Percentiles rank a stretch among this genome's conserved stretches.
These are phyloP conservation scores for Glycine tomentella DNA, from an alignment of 306 rosid genomes.

Conservation along the genomic window DNA sequence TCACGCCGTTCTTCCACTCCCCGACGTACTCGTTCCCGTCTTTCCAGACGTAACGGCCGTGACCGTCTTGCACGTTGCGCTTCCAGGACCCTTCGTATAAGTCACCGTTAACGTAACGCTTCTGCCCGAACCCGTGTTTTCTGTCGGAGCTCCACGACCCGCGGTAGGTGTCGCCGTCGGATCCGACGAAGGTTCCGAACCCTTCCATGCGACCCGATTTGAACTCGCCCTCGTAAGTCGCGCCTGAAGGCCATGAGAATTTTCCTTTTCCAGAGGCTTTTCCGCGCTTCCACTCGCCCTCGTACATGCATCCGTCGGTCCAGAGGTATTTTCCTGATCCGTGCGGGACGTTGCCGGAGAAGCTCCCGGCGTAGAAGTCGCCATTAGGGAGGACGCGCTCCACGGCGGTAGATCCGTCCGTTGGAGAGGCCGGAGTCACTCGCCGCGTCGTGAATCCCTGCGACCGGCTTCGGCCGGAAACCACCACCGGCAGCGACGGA, in stretches of 20 bases:
- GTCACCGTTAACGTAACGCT: slow-evolving; percentile 90
- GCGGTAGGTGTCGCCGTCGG: slow-evolving; percentile 78
- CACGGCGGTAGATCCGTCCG: slow-evolving; percentile 39
- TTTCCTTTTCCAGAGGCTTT: slow-evolving; percentile 80
- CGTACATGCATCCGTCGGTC: slow-evolving; percentile 93
- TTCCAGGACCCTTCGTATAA: slow-evolving; percentile 89
- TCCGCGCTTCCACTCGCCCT: slow-evolving; percentile 86
- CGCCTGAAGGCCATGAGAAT: slow-evolving; percentile 95
- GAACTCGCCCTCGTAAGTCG: slow-evolving; percentile 90
- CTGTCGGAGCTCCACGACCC: slow-evolving; percentile 90
- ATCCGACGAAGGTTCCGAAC: slow-evolving; percentile 70
- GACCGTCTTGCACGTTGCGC: slow-evolving; percentile 86
- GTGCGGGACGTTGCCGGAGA: slow-evolving; percentile 77
- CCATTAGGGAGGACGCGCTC: slow-evolving; percentile 86
- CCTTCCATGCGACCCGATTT: slow-evolving; percentile 92
- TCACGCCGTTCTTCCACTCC: slow-evolving; percentile 92
- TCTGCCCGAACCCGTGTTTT: slow-evolving; percentile 82
- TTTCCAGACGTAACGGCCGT: slow-evolving; percentile 86
- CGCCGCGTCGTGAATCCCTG: slow-evolving; percentile 67
- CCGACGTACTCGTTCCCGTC: slow-evolving; percentile 87
- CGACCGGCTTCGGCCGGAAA: slow-evolving; percentile 64
- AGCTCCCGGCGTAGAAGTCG: slow-evolving; percentile 88
- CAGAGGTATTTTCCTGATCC: slow-evolving; percentile 95
- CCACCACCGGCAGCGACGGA: slow-evolving; percentile 47
- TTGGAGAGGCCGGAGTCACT: slow-evolving; percentile 67